Evolutionary conservation across 1,139 yeast genomes (phyloP), one percentile per base, ranked within the genome.

Genomic region (Hyphopichia khmerensis): DNA sequence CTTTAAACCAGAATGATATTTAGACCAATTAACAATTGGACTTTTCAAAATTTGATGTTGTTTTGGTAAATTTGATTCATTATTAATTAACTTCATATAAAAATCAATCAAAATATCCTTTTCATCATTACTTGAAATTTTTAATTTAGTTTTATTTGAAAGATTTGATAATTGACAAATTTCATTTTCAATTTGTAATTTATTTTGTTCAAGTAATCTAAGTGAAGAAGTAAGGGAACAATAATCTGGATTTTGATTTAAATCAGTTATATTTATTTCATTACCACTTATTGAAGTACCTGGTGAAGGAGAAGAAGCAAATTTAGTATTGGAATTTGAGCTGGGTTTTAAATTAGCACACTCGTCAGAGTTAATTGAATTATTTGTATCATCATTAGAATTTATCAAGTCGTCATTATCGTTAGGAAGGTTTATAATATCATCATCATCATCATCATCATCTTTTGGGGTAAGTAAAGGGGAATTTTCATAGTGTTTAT

Each of bases 381-480:
- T 38, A 24, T 35, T 26, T 5, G 16, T n/a, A 19, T 31, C 14
- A 27, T 38, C 19, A 34, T 41, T 19, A 29, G 23, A 34, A 23
- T 39, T 38, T 21, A 32, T 32, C 23, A 17, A 17, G 23, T 32
- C 34, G 23, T 32, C 34, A 18, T 32, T 32, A 32, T 32, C 23
- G 17, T 32, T 32, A 18, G 34, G 36, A 19, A 19, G 17, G 15
- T 8, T 26, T 26, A 35, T 48, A 14, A 53, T 56, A 37, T 54
- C 60, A 14, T 54, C 56, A 37, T 54, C 60, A 35, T 64, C 69
- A 42, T 68, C 69, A 41, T 69, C 73, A 35, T 71, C 76, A 26
- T 72, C 74, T 46, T 69, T 71, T 11, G 77, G 77, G 1, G 77
- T 72, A 44, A 72, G 59, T 33, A 72, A 59, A 7, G 75, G 75